Base-by-base conservation (phyloP, 2,329 filamentous ascomycete genomes). In the Thermoascus crustaceus region DNA sequence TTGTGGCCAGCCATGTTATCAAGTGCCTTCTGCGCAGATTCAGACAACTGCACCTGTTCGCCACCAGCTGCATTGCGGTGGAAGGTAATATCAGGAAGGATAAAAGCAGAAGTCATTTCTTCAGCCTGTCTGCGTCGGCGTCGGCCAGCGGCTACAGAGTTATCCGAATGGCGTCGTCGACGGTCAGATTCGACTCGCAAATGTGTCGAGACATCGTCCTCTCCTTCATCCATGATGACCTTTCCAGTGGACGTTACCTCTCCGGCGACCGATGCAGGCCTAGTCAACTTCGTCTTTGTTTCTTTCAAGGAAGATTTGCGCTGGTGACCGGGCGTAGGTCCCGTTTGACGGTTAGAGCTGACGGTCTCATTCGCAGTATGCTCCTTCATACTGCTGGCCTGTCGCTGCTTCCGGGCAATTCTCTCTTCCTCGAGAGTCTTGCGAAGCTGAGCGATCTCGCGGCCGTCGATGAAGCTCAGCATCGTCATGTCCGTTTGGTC, bases 31-130 rank as follows among this genome's bases (percentile, higher is more conserved):
- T 66, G 63, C 5, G 63, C 55, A 8, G 59, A 46, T 33, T 61
- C 54, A 3, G 65, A 59, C 10, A 67, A 43, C 14, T 52, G 52
- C 5, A 43, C 40, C n/a, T n/a, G n/a, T 54, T 53, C 26, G 57
- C 50, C 32, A 47, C 48, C 7, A 48, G 49, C 48, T 25, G 52
- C 45, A 33, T 53, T n/a, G n/a, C n/a, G 51, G 34, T 50, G 50
- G 53, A 79, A 57, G 13, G 75, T 78, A 46, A 80, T 76, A 45
- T 80, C 76, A 7, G 75, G 75, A 4, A 80, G 57, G 43, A 80
- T 78, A 50, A 79, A 78, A 4, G 74, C 76, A 3, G 75, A 80
- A 4, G 76, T 80, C 71, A 76, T 71, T 38, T 77, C 73, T 17
- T 67, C 63, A 9, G 63, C 60, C 23, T 59, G 58, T 24, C 63